These are phyloP conservation scores for Coccinonectria pachysandricola DNA, from an alignment of 2,329 filamentous ascomycete species.

Conservation along the genomic window DNA sequence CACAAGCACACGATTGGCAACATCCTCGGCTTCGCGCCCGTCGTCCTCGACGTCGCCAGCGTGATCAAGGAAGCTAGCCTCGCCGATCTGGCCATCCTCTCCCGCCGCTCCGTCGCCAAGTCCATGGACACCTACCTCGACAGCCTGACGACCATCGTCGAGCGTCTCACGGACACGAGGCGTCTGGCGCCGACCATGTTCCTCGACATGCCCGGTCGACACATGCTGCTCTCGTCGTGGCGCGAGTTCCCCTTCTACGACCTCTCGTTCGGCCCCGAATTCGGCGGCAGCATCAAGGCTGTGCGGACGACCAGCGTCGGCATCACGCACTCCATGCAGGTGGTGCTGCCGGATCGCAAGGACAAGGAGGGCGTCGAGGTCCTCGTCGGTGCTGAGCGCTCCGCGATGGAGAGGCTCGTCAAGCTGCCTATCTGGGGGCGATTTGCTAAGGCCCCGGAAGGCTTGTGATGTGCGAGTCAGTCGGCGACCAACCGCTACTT, in stretches of 20 bases:
- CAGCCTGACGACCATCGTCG: slow-evolving; percentile 3
- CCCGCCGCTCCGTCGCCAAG: slow-evolving; percentile 4
- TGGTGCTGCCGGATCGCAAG: slow-evolving; percentile 3
- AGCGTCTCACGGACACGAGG: slow-evolving; percentile 4
- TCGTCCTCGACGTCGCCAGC: slow-evolving; percentile 4
- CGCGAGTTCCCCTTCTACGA: slow-evolving; percentile 8
- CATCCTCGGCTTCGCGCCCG: slow-evolving; percentile 6
- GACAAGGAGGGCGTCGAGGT: slow-evolving; percentile 6
- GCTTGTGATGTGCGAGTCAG: too few relatives aligned
- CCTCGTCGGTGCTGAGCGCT: slow-evolving; percentile 5
- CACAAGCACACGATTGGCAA: slow-evolving; percentile 7
- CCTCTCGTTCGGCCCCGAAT: slow-evolving; percentile 4
- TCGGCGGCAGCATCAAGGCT: slow-evolving; percentile 4
- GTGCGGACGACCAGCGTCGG: slow-evolving; percentile 3
- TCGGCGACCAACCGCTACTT: too few relatives aligned
- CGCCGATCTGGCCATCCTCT: slow-evolving; percentile 5
- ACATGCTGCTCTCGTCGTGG: slow-evolving; percentile 7
- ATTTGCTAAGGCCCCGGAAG: slow-evolving; percentile 4
- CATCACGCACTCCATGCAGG: slow-evolving; percentile 7
- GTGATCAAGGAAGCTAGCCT: slow-evolving; percentile 5
- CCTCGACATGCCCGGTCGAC: slow-evolving; percentile 6
- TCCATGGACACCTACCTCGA: slow-evolving; percentile 3
- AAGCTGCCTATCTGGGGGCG: slow-evolving; percentile 3
- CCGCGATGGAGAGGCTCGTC: slow-evolving; percentile 4
- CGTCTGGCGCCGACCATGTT: slow-evolving; percentile 4